A percentile compares a stretch with the other conserved stretches of the same genome.
Conservation (phyloP, 305 asterid species). For the Lippia alba region DNA sequence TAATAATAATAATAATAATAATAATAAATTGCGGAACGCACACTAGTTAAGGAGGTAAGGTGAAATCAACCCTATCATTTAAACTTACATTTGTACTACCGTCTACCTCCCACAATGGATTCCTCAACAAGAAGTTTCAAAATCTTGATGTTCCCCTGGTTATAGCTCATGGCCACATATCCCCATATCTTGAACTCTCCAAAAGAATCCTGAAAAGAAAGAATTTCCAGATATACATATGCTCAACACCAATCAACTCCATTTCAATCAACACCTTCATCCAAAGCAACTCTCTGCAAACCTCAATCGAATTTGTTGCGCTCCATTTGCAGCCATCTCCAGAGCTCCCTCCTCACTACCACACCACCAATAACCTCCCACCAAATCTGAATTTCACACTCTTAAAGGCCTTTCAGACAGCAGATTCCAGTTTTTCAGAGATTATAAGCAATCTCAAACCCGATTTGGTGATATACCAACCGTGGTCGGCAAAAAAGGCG, state of each 20-base stretch:
- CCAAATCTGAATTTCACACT: constrained; percentile 44
- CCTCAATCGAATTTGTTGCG: constrained; percentile 39
- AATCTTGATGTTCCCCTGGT: constrained; percentile 54
- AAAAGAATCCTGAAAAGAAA: too few species aligned
- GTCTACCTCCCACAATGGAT: too few species aligned
- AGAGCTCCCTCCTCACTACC: constrained; percentile 44
- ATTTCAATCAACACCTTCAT: constrained; percentile 36
- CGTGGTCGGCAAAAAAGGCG: constrained; percentile 36
- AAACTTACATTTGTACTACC: too few species aligned
- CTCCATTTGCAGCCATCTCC: constrained; percentile 41
- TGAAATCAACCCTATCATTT: too few species aligned
- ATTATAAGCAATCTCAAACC: too few species aligned
- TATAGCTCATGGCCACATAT: constrained; percentile 55
- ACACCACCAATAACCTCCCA: constrained; percentile 55
- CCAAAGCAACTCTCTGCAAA: too few species aligned
- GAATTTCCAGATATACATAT: too few species aligned
- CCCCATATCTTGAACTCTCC: constrained; percentile 50
- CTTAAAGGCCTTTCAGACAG: constrained; percentile 32
- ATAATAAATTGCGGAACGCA: too few species aligned
- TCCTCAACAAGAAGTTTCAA: constrained; percentile 16
- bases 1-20: too few species aligned
- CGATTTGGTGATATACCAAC: constrained; percentile 41
- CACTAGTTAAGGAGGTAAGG: too few species aligned
- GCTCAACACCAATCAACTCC: constrained; percentile 50
- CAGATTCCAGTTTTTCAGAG: too few species aligned